phyloP scores from a whole-genome alignment of 768 basidiomycete species.

The Mrakia blollopis region DNA sequence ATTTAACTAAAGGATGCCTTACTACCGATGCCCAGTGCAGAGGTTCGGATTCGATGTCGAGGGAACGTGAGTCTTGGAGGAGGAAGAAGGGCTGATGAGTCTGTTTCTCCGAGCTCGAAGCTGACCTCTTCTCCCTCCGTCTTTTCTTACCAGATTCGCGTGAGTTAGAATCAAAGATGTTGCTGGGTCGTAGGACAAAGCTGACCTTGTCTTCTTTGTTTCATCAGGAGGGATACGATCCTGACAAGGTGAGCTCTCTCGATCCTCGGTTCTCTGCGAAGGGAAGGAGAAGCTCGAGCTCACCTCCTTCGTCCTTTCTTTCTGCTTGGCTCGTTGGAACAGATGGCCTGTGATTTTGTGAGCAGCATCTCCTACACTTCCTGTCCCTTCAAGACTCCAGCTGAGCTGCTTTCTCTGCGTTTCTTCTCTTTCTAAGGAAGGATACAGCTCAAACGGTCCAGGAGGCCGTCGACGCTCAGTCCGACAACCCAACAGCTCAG shows the following conservation, averaged over 20 bases:
- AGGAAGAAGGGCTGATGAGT: background rate
- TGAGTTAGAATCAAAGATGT: background rate
- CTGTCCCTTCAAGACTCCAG: background rate
- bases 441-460: constrained; percentile 12
- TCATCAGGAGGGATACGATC: constrained; percentile 23
- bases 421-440: background rate
- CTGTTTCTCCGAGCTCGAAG: background rate
- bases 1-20: background rate
- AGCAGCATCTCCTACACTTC: background rate
- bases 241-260: constrained; percentile 16
- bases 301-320: background rate
- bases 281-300: background rate
- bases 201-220: background rate
- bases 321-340: background rate
- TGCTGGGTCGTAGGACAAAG: background rate
- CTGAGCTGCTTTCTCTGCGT: background rate
- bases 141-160: constrained; percentile 21
- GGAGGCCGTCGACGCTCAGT: constrained; percentile 1
- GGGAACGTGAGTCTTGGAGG: constrained; percentile 23
- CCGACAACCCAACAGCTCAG: background rate
- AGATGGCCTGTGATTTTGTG: constrained; percentile 27
- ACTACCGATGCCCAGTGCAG: constrained; percentile 17
- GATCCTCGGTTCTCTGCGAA: background rate
- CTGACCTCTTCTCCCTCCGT: background rate
- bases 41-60: constrained; percentile 25